A percentile compares a stretch with the other conserved stretches of the same genome.
Evolutionary conservation across 306 rosid species (phyloP).

Genomic region (Rubus idaeus): DNA sequence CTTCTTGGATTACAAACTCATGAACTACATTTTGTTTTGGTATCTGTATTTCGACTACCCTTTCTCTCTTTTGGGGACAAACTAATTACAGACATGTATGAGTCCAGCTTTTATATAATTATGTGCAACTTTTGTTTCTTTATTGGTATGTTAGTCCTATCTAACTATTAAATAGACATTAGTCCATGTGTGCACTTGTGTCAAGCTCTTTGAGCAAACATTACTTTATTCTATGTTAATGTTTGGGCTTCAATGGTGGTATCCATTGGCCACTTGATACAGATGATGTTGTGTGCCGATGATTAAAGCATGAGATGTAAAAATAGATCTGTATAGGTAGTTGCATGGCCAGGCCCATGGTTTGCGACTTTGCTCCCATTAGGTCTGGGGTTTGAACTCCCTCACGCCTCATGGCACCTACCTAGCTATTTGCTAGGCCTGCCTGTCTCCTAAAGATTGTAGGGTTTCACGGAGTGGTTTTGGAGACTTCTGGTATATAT

Average conservation of each 20-base stretch:
- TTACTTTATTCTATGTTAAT: neutral
- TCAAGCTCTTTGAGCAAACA: neutral
- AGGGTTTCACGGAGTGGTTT: neutral
- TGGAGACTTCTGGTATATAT: neutral
- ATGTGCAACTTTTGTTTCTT: neutral
- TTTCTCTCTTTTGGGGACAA: neutral
- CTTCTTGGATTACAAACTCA: constrained; percentile 32
- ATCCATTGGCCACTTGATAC: neutral
- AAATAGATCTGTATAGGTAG: neutral
- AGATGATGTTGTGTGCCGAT: neutral
- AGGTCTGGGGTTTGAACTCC: neutral
- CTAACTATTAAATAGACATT: neutral
- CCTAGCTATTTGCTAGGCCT: neutral
- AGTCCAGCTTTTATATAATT: neutral
- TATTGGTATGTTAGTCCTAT: neutral
- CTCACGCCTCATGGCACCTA: neutral
- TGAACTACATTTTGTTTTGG: constrained; percentile 33
- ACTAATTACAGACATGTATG: no score
- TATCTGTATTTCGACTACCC: constrained; percentile 1
- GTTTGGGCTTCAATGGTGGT: neutral
- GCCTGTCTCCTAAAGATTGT: neutral
- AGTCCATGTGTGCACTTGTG: neutral
- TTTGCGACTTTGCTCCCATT: no score
- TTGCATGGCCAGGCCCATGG: neutral
- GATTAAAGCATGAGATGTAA: neutral